Evolutionary conservation across 2,329 filamentous ascomycete species (phyloP).

Genomic region (Harringtonia aguacate): DNA sequence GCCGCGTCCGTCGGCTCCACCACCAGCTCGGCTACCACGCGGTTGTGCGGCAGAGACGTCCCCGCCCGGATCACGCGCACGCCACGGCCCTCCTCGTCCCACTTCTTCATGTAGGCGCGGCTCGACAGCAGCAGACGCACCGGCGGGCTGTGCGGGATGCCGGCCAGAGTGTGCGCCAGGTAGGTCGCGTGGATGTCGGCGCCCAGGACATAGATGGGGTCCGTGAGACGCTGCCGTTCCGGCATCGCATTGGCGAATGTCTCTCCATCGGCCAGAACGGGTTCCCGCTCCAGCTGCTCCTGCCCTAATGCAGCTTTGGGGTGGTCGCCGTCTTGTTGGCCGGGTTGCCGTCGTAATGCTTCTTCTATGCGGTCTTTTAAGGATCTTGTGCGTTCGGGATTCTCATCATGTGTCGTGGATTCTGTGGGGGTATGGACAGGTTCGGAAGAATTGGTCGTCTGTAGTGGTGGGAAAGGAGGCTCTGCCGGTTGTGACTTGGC

Average conservation of each 20-base stretch:
- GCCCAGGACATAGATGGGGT: constrained; percentile 19
- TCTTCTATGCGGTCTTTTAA: no score
- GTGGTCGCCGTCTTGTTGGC: no score
- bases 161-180: constrained; percentile 19
- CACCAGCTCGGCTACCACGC: constrained; percentile 15
- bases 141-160: constrained; percentile 16
- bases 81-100: constrained; percentile 11
- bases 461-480: not conserved
- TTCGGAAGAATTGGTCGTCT: not conserved
- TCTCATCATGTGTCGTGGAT: no score
- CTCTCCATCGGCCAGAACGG: not conserved
- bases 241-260: not conserved
- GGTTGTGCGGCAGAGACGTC: not conserved
- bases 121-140: constrained; percentile 18
- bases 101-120: constrained; percentile 13
- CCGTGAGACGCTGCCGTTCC: constrained; percentile 2
- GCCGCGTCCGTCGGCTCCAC: not conserved
- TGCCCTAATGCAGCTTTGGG: no score
- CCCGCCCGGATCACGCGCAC: constrained; percentile 9
- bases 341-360: no score
- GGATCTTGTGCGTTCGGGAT: no score
- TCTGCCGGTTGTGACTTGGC: not conserved
- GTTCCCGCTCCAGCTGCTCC: no score
- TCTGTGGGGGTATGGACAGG: no score
- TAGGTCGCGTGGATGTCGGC: constrained; percentile 16